Percentiles rank a stretch among this genome's conserved stretches.
phyloP scores from a whole-genome alignment of 176 grass and related monocot genomes.

The Ampelocalamus luodianensis region DNA sequence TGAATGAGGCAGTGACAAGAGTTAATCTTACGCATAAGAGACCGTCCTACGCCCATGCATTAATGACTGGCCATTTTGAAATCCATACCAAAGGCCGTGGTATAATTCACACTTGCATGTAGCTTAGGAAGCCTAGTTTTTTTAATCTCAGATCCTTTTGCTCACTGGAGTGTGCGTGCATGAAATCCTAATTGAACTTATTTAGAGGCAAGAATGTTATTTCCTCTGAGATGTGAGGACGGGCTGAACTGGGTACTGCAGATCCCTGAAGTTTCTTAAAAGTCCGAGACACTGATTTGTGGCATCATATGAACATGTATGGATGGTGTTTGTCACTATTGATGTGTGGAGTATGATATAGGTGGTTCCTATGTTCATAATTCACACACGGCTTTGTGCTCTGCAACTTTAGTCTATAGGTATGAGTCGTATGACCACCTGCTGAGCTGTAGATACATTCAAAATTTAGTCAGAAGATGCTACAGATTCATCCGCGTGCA shows the following conservation, averaged over 20 bases:
- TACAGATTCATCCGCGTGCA: neutral
- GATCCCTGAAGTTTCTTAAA: conserved; percentile 3
- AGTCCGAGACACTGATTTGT: neutral
- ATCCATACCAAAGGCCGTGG: neutral
- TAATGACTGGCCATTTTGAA: neutral
- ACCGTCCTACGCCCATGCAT: neutral
- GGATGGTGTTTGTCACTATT: conserved; percentile 9
- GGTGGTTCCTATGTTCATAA: neutral
- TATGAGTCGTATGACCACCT: neutral
- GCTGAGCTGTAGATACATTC: neutral
- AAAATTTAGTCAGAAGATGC: conserved; percentile 14
- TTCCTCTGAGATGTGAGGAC: neutral
- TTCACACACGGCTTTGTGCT: conserved; percentile 1
- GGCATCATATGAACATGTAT: conserved; percentile 1
- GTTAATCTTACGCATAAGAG: neutral
- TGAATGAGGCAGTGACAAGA: conserved; percentile 9
- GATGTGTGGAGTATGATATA: neutral
- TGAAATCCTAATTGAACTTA: neutral
- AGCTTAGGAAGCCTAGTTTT: neutral
- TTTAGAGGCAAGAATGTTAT: neutral
- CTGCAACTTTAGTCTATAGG: conserved; percentile 6
- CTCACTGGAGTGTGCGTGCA: neutral
- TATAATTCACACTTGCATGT: conserved; percentile 3
- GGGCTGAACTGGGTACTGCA: neutral
- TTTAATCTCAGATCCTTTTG: conserved; percentile 20